These are phyloP conservation scores for Exidia glandulosa DNA, from an alignment of 768 basidiomycete species.

Conservation along the genomic window DNA sequence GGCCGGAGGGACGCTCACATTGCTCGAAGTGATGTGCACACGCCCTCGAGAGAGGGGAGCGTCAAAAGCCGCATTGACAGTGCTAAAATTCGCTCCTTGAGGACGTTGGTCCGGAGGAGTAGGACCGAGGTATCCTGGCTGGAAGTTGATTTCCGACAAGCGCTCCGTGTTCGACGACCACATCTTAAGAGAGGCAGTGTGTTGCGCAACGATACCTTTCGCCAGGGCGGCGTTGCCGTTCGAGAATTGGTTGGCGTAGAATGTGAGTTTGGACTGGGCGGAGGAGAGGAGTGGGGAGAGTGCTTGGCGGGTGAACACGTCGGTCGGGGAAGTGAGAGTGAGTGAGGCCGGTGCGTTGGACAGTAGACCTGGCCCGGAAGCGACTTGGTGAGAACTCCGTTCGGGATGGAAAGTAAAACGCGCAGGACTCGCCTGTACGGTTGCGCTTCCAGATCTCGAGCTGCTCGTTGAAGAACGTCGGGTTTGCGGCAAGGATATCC, in stretches of 20 bases:
- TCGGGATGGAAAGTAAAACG: background rate
- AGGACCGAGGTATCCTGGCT: conserved; percentile 6
- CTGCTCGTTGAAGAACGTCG: conserved; percentile 4
- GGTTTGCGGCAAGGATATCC: conserved; percentile 1
- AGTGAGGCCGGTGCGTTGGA: conserved; percentile 6
- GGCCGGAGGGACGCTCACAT: conserved; percentile 20
- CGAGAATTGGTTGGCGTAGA: conserved; percentile 1
- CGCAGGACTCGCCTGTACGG: background rate
- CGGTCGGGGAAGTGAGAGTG: conserved; percentile 3
- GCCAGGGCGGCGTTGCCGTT: conserved; percentile 6
- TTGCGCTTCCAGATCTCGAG: conserved; percentile 5
- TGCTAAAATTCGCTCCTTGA: conserved; percentile 1
- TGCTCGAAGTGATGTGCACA: conserved; percentile 17
- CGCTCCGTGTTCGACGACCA: conserved; percentile 2
- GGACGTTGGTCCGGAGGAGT: conserved; percentile 1
- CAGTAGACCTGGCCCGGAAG: conserved; percentile 1
- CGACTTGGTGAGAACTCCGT: background rate
- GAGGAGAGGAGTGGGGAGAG: background rate
- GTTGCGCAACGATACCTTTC: conserved; percentile 4
- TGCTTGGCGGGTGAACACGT: background rate
- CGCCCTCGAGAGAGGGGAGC: conserved; percentile 6
- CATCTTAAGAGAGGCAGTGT: conserved; percentile 1
- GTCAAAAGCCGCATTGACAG: conserved; percentile 4
- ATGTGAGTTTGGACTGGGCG: background rate
- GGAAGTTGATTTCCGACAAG: conserved; percentile 5